Base-by-base conservation (phyloP, 2,329 filamentous ascomycete genomes). In the Apiospora saccharicola region DNA sequence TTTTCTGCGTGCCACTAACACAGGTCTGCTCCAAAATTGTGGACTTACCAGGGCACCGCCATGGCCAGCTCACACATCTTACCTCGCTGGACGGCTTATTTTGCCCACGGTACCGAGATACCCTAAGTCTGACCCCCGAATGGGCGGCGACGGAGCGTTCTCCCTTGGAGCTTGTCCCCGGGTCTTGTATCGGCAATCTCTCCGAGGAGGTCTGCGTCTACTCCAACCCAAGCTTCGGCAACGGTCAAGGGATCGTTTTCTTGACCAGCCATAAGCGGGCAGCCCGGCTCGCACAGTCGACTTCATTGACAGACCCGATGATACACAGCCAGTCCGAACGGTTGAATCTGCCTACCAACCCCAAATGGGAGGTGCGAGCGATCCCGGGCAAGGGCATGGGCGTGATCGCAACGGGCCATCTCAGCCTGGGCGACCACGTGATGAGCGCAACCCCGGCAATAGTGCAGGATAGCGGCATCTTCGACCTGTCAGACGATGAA, bases 351-450 rank as follows among this genome's bases (percentile, higher is more conserved):
- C 75, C 70, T 43, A 70, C 44, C 19, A 76, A 74, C 26, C 71
- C 74, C 44, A 79, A 76, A 51, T 84, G 81, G 76, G 75, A 79
- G 61, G 78, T 84, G 14, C 78, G 79, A 30, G 77, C 77, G 13
- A 78, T 85, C 43, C 80, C 81, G 8, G 82, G 82, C 37, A 85
- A 84, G 73, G 83, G 80, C 57, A 79, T 80, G 72, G 83, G 83
- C 26, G 74, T 84, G 2, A 78, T 83, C 7, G 83, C 83, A 7
- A 79, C 74, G 6, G 70, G 75, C 44, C 77, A 75, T 72, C 80
- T 84, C 73, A 72, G 74, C 30, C 77, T 82, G 37, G 83, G 83
- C 37, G 82, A 84, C 68, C 75, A 78, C 61, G 81, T 85, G 75
- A 80, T 84, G 76, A 80, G 79, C 72, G 80, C 81, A 72, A 83